A percentile compares a stretch with the other conserved stretches of the same genome.
phyloP scores from a whole-genome alignment of 2,329 filamentous ascomycete genomes.

The Claviceps arundinis region DNA sequence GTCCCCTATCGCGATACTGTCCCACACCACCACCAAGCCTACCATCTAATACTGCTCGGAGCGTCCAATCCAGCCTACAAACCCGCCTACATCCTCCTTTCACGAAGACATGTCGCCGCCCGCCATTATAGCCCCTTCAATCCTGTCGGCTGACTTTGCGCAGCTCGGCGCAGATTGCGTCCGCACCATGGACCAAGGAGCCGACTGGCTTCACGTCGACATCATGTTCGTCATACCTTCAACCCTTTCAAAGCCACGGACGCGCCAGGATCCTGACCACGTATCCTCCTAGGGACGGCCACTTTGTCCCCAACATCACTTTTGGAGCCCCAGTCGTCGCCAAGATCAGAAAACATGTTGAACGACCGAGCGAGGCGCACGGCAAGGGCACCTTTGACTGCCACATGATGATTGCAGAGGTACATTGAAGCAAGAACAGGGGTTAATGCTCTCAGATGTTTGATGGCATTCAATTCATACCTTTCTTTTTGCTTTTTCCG shows the following conservation, averaged over 20 bases:
- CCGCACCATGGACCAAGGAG: slow-evolving; percentile 71
- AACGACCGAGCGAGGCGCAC: slow-evolving; percentile 52
- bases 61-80: background rate
- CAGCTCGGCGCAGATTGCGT: slow-evolving; percentile 76
- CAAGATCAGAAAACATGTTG: slow-evolving; percentile 80
- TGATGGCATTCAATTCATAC: too few relatives aligned
- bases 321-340: slow-evolving; percentile 92
- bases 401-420: slow-evolving; percentile 99
- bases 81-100: background rate
- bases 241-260: slow-evolving; percentile 12
- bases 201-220: slow-evolving; percentile 90
- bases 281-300: slow-evolving; percentile 61
- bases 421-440: slow-evolving; percentile 24
- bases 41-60: too few relatives aligned
- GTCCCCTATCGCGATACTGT: too few relatives aligned
- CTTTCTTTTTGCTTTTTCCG: too few relatives aligned
- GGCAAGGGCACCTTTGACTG: slow-evolving; percentile 94
- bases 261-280: background rate
- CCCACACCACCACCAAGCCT: too few relatives aligned
- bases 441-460: too few relatives aligned
- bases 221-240: slow-evolving; percentile 47
- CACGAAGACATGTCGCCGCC: slow-evolving; percentile 60
- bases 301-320: slow-evolving; percentile 97
- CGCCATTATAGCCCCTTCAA: slow-evolving; percentile 95
- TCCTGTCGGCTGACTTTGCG: slow-evolving; percentile 92